Conservation (phyloP, 2,329 filamentous ascomycete genomes). For the Trichoderma afroharzianum region DNA sequence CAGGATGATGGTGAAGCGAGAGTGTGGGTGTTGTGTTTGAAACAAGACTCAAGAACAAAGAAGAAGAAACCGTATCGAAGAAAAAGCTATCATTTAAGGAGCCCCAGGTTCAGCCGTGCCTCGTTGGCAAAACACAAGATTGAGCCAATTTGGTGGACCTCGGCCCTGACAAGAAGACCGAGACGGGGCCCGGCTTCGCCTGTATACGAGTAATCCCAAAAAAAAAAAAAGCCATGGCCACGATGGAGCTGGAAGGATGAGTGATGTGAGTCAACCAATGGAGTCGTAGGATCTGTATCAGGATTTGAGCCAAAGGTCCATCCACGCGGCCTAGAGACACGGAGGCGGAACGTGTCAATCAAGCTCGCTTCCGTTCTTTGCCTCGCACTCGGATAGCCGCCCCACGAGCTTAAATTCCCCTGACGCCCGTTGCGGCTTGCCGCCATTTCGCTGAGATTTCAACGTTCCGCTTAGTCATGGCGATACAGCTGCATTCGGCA, state of each 20-base stretch:
- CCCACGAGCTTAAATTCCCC: constrained; percentile 16
- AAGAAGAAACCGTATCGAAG: neutral
- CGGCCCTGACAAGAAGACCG: constrained; percentile 9
- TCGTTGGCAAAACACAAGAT: neutral
- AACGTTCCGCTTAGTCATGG: constrained; percentile 6
- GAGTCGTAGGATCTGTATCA: neutral
- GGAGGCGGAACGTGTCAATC: neutral
- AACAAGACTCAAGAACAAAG: neutral
- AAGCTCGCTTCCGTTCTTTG: neutral
- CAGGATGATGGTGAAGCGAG: neutral
- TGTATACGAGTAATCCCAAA: neutral
- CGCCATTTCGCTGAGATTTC: neutral
- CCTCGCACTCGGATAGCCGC: constrained; percentile 7
- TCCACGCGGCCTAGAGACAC: neutral
- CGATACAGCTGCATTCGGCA: neutral
- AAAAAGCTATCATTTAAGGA: neutral
- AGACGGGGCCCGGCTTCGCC: neutral
- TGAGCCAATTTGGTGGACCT: constrained; percentile 7
- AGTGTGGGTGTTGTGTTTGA: neutral
- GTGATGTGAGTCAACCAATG: neutral
- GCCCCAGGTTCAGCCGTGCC: neutral
- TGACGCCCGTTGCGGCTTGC: neutral
- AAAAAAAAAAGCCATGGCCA: neutral
- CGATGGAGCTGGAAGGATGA: constrained; percentile 4
- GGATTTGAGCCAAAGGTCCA: neutral